Conservation (phyloP, 768 basidiomycete genomes). For the Pulveroboletus sp. region DNA sequence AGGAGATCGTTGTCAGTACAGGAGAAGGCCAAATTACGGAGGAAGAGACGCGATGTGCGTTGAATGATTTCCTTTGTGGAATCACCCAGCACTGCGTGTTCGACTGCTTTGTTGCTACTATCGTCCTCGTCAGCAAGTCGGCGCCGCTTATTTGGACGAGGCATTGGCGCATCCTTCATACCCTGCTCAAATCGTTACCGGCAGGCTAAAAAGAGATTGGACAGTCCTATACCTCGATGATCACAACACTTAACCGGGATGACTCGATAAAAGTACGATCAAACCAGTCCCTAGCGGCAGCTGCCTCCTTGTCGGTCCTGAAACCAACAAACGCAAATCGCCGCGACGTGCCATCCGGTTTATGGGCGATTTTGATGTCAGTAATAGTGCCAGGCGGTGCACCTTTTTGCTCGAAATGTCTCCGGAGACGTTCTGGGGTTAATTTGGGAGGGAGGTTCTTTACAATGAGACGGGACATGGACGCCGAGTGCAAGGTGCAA, state of each 20-base stretch:
- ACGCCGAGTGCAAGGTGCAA: background rate
- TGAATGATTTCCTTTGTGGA: conserved; percentile 48
- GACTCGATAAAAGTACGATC: conserved; percentile 81
- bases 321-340: conserved; percentile 93
- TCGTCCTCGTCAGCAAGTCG: conserved; percentile 53
- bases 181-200: conserved; percentile 41
- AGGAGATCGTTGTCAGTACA: conserved; percentile 69
- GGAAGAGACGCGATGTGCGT: conserved; percentile 75
- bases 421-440: conserved; percentile 57
- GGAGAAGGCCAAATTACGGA: conserved; percentile 92
- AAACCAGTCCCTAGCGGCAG: conserved; percentile 75
- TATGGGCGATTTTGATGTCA: conserved; percentile 77
- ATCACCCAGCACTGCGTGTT: conserved; percentile 25
- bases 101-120: conserved; percentile 5
- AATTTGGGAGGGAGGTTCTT: conserved; percentile 75
- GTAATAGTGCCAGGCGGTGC: conserved; percentile 71
- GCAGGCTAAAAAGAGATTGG: background rate
- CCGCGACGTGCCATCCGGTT: conserved; percentile 73
- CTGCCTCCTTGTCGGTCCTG: conserved; percentile 73
- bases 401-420: conserved; percentile 60
- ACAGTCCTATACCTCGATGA: conserved; percentile 58
- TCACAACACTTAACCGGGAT: conserved; percentile 64
- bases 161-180: conserved; percentile 60
- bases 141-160: conserved; percentile 67
- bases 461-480: conserved; percentile 79